Conservation (phyloP, 2,329 filamentous ascomycete species). For the Periconia sp. region DNA sequence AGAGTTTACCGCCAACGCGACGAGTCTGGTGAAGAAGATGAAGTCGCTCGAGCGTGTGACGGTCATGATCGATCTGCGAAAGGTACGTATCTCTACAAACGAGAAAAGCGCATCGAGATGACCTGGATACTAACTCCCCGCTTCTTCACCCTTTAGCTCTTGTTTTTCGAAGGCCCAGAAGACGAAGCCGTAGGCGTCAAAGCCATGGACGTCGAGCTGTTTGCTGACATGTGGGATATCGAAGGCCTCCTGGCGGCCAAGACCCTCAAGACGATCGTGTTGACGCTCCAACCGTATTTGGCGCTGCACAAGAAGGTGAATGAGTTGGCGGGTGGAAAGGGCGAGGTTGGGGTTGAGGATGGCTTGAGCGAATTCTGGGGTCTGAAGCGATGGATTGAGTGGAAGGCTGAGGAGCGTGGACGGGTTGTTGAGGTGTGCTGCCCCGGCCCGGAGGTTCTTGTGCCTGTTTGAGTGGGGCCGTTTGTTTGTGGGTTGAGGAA, state of each 20-base stretch:
- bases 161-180: background rate
- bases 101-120: no score
- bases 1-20: background rate
- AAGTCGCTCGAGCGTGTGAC: background rate
- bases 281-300: slow-evolving; percentile 1
- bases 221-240: background rate
- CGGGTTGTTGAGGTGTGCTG: background rate
- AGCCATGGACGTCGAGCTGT: background rate
- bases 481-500: no score
- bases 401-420: background rate
- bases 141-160: no score
- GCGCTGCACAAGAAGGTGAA: background rate
- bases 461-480: no score
- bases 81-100: background rate
- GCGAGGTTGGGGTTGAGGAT: background rate
- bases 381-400: background rate
- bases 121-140: no score
- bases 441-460: no score
- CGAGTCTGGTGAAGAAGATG: background rate
- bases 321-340: background rate
- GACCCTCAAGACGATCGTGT: background rate
- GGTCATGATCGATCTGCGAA: background rate
- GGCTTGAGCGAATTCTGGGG: background rate
- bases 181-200: background rate
- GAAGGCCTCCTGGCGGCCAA: background rate